Evolutionary conservation across 306 rosid species (phyloP), one percentile per base, ranked within the genome.

Genomic region (Pterocarpus santalinus): DNA sequence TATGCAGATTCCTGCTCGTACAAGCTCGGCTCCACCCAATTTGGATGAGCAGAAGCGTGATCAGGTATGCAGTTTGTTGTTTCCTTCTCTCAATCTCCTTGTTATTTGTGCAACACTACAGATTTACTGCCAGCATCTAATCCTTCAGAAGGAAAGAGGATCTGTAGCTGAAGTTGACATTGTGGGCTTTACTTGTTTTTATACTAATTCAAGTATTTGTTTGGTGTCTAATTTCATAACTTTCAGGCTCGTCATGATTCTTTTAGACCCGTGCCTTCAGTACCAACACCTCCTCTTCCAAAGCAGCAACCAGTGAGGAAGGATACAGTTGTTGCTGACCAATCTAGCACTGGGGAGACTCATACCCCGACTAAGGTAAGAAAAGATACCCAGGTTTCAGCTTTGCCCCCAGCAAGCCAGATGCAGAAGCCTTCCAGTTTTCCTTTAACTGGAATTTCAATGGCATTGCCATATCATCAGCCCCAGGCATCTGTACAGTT

Each of bases 1-100:
- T 83, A 76, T 85, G 76, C 88, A 96, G 99, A 82, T 96, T 86
- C 98, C 98, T 58, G 94, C 97, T 75, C 91, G 98, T 63, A 96
- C 99, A 22, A 92, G 89, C 89, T 96, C 99, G 77, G 98, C 97
- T 35, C 99, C 99, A 78, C 98, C 99, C 52, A 94, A 94, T 91
- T 80, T 96, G 86, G 97, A 92, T 72, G 98, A 96, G 86, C 99
- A 93, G 88, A 91, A 91, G 85, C 89, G 84, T 65, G 97, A 88
- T 55, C 98, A 94, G 92, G 99, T 94, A 67, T 79, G 73, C 56
- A 16, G 28, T 30, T 36, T 5, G 44, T 69, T 52, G 8, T 43
- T 43, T 4, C 8, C 52, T 60, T 66, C 15, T 65, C 38, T 6
- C 15, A 14, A 39, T 76, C 61, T 61, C 53, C 15, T 46, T 62